Base-by-base conservation (phyloP, 2,329 filamentous ascomycete genomes). In the Talaromyces sp. region DNA sequence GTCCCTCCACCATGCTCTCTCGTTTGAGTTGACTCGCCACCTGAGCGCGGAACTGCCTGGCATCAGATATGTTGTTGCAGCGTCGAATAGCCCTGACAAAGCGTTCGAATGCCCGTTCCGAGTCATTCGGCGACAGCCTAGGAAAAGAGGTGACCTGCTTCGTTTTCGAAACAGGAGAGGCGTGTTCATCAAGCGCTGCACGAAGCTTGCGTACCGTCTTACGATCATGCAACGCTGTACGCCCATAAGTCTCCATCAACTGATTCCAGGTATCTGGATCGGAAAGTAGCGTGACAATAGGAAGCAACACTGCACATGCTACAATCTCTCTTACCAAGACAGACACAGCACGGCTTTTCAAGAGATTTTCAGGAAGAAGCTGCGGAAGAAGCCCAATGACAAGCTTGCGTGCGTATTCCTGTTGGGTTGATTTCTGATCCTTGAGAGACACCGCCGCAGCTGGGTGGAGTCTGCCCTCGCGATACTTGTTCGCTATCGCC, bases 211-310 rank as follows among this genome's bases (percentile, higher is more conserved):
- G 88, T 43, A 99, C 93, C 0, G 93, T 97, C 64, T 96, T 98
- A 41, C 96, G 86, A 73, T 99, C 96, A 74, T 98, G 95, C 49
- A 99, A 82, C 79, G 96, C 89, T 27, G 89, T 89, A 55, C 90
- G 87, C 19, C 92, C 87, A 75, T 89, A 91, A 59, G 88, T 93
- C 75, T 98, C 93, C 82, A 98, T 91, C 62, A 96, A 76, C 73
- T 97, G 93, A 69, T 99, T 98, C 93, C 93, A 99, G 9, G 89
- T 96, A 77, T 99, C 96, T 1, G 96, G 93, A 67, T 99, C 93
- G 5, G 90, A 86, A 19, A 99, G 79, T 63, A 92, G 80, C 68
- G 89, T 86, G 71, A 97, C 82, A 24, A 96, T 79, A 0, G 95
- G 95, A 49, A 86, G 87, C 41, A 99, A 79, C 43, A 99, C 88